Percentiles rank a stretch among this genome's conserved stretches.
phyloP scores from a whole-genome alignment of 1,284 basidiomycete genomes.

The Marasmius tenuissimus region DNA sequence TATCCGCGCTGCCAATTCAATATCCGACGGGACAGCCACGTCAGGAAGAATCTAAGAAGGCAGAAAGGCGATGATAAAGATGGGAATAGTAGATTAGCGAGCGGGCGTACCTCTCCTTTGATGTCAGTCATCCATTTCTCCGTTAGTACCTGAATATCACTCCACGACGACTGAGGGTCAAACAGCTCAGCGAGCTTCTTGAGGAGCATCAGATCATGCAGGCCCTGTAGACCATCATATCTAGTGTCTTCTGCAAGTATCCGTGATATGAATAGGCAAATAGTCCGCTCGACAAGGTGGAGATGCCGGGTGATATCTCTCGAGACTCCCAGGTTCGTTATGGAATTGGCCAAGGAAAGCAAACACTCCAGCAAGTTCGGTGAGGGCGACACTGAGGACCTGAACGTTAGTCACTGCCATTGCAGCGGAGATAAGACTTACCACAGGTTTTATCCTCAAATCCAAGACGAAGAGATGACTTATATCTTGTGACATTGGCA shows the following conservation, averaged over 20 bases:
- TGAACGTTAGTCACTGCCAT: conserved; percentile 18
- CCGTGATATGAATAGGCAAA: conserved; percentile 41
- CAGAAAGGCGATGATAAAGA: neutral
- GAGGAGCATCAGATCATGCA: conserved; percentile 54
- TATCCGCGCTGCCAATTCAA: conserved; percentile 5
- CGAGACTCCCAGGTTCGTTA: conserved; percentile 53
- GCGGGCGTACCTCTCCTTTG: neutral
- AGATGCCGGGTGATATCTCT: conserved; percentile 34
- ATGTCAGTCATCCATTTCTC: neutral
- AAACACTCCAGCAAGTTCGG: conserved; percentile 53
- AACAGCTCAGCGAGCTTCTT: conserved; percentile 40
- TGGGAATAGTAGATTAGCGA: neutral
- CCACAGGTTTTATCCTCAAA: conserved; percentile 11
- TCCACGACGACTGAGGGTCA: conserved; percentile 28
- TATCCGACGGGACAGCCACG: conserved; percentile 10
- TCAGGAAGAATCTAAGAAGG: conserved; percentile 11
- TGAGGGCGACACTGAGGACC: conserved; percentile 44
- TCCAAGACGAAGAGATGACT: conserved; percentile 16
- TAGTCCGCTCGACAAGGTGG: conserved; percentile 34
- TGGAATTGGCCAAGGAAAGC: conserved; percentile 49
- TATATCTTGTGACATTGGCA: conserved; percentile 28
- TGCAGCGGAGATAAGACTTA: conserved; percentile 8
- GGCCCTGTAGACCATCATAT: conserved; percentile 24
- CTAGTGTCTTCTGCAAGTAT: conserved; percentile 30
- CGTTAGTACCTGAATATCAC: conserved; percentile 19